Conservation (phyloP, 495 filamentous ascomycete species). For the Xylaria castorea region DNA sequence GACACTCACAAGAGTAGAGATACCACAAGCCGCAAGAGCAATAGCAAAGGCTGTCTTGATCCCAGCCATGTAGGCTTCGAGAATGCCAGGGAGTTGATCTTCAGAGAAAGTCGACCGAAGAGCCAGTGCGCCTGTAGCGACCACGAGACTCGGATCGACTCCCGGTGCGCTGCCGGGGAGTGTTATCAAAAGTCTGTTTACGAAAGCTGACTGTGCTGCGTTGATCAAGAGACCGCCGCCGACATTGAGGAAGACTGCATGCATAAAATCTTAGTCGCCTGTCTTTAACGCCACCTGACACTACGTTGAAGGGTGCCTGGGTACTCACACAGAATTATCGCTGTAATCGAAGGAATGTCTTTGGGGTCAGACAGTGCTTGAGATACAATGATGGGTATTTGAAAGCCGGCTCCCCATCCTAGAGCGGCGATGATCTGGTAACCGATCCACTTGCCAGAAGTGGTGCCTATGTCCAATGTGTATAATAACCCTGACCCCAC, state of each 20-base stretch:
- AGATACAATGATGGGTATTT: conserved; percentile 57
- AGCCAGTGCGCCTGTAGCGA: conserved; percentile 60
- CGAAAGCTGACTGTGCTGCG: conserved; percentile 56
- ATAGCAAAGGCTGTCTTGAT: conserved; percentile 56
- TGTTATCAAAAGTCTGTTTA: conserved; percentile 49
- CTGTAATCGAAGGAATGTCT: conserved; percentile 63
- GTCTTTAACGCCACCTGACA: not conserved
- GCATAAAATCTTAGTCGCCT: not conserved
- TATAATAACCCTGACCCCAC: conserved; percentile 44
- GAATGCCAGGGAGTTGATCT: conserved; percentile 55
- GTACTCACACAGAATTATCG: conserved; percentile 60
- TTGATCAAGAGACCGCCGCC: conserved; percentile 58
- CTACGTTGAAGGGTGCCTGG: not conserved
- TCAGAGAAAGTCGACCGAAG: conserved; percentile 54
- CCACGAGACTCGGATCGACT: conserved; percentile 50
- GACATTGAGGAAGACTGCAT: conserved; percentile 49
- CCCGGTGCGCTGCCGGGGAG: conserved; percentile 48
- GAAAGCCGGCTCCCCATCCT: conserved; percentile 62
- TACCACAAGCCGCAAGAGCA: conserved; percentile 38
- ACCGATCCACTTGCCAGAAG: conserved; percentile 61
- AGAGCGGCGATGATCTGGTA: conserved; percentile 66
- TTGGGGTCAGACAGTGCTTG: conserved; percentile 56
- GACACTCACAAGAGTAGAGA: conserved; percentile 21
- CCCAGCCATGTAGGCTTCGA: conserved; percentile 65
- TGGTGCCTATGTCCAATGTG: conserved; percentile 53